Evolutionary conservation across 2,329 filamentous ascomycete species (phyloP).

Genomic region (Fragosphaeria purpurea): DNA sequence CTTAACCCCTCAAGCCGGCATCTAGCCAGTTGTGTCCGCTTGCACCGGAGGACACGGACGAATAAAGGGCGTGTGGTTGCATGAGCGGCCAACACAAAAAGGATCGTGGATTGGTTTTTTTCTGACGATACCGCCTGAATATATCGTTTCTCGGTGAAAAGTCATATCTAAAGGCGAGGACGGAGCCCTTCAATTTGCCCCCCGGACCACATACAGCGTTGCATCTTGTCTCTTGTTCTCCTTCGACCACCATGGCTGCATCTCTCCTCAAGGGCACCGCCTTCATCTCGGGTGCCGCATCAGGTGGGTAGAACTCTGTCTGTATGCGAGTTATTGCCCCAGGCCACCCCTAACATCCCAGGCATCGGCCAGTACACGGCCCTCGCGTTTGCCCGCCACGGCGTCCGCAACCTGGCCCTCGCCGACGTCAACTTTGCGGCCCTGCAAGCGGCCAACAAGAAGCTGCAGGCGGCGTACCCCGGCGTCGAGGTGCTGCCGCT

Average conservation of each 20-base stretch:
- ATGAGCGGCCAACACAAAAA: too few relatives aligned
- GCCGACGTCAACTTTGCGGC: constrained; percentile 31
- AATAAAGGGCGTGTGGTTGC: too few relatives aligned
- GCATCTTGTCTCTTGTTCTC: too few relatives aligned
- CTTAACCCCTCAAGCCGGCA: too few relatives aligned
- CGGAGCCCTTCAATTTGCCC: too few relatives aligned
- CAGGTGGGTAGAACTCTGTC: not conserved
- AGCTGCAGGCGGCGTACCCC: constrained; percentile 28
- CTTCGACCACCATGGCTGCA: not conserved
- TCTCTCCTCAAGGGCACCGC: constrained; percentile 10
- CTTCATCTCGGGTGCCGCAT: constrained; percentile 13
- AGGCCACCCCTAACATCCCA: not conserved
- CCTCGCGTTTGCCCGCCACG: constrained; percentile 36
- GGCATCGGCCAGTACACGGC: constrained; percentile 40
- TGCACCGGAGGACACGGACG: too few relatives aligned
- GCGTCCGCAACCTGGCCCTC: constrained; percentile 35
- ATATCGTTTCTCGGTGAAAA: not conserved
- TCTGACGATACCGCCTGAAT: not conserved
- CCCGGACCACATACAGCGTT: not conserved
- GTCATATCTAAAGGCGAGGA: too few relatives aligned
- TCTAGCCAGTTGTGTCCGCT: too few relatives aligned
- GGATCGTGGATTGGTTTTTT: not conserved
- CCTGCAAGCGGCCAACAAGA: constrained; percentile 21
- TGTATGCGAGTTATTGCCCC: not conserved
- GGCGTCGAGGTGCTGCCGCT: constrained; percentile 24